A percentile compares a stretch with the other conserved stretches of the same genome.
phyloP scores from a whole-genome alignment of 306 rosid species.

The Albizia julibrissin region DNA sequence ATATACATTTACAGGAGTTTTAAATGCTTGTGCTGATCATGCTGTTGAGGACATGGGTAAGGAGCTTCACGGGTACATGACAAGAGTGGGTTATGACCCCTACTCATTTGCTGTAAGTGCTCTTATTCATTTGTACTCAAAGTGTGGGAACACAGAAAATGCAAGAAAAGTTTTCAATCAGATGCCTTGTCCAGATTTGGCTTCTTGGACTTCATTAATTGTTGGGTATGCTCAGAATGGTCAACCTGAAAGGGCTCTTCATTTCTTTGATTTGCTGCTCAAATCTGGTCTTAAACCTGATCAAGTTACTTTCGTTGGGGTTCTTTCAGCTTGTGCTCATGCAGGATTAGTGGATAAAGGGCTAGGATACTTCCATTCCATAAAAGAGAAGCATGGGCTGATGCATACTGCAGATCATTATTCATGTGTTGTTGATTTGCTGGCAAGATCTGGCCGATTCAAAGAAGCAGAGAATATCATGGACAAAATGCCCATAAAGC shows the following conservation, averaged over 20 bases:
- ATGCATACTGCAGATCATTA: slow-evolving; percentile 63
- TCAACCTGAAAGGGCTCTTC: slow-evolving; percentile 55
- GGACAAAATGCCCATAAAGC: slow-evolving; percentile 59
- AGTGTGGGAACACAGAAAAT: slow-evolving; percentile 58
- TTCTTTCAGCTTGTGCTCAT: slow-evolving; percentile 72
- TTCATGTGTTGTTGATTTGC: slow-evolving; percentile 63
- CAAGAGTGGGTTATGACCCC: slow-evolving; percentile 52
- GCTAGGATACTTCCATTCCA: slow-evolving; percentile 58
- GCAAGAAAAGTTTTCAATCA: slow-evolving; percentile 56
- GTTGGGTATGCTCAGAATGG: slow-evolving; percentile 73
- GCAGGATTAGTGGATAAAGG: slow-evolving; percentile 69
- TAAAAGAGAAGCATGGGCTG: slow-evolving; percentile 59
- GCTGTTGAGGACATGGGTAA: slow-evolving; percentile 55
- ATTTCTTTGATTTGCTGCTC: slow-evolving; percentile 57
- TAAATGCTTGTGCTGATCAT: slow-evolving; percentile 68
- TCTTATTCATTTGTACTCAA: slow-evolving; percentile 68
- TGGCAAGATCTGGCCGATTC: slow-evolving; percentile 68
- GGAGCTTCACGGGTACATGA: slow-evolving; percentile 70
- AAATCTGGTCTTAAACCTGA: slow-evolving; percentile 64
- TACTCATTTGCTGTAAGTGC: slow-evolving; percentile 58
- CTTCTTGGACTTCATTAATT: slow-evolving; percentile 72
- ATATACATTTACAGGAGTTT: slow-evolving; percentile 62
- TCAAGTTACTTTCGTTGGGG: slow-evolving; percentile 62
- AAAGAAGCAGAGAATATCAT: slow-evolving; percentile 61
- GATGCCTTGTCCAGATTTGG: slow-evolving; percentile 61